phyloP scores from a whole-genome alignment of 2,329 filamentous ascomycete genomes.

The Xenosphaeropsis pyriputrescens region DNA sequence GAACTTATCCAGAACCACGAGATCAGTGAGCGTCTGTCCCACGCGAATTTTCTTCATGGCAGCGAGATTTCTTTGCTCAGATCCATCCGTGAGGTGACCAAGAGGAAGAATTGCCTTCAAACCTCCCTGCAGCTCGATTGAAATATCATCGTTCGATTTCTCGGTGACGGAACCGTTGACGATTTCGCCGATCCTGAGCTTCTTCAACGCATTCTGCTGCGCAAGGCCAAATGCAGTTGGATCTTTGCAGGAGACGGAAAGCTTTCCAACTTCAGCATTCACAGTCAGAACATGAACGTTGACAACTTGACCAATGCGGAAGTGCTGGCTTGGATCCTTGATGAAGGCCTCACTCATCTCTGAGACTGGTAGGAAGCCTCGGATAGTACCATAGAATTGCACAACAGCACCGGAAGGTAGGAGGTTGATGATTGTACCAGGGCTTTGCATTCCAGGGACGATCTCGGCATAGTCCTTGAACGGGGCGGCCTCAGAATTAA shows the following conservation, averaged over 20 bases:
- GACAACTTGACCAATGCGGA: conserved; percentile 79
- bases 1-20: conserved; percentile 81
- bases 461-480: conserved; percentile 69
- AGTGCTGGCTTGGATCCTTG: conserved; percentile 76
- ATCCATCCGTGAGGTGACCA: conserved; percentile 75
- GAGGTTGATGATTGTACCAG: conserved; percentile 77
- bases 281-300: conserved; percentile 79
- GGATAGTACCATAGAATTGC: conserved; percentile 76
- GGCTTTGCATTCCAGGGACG: conserved; percentile 58
- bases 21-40: conserved; percentile 65
- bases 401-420: conserved; percentile 69
- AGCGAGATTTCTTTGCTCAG: conserved; percentile 60
- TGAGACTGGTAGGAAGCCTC: conserved; percentile 78
- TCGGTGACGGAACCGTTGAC: conserved; percentile 71
- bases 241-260: conserved; percentile 90
- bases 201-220: conserved; percentile 63
- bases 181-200: conserved; percentile 56
- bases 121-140: conserved; percentile 61
- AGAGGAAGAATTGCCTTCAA: conserved; percentile 66
- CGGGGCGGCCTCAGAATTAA: conserved; percentile 74
- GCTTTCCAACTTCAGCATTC: conserved; percentile 51
- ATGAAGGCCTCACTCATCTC: conserved; percentile 99
- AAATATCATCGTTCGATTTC: conserved; percentile 62
- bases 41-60: conserved; percentile 70
- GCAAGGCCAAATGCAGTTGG: conserved; percentile 61